A percentile compares a stretch with the other conserved stretches of the same genome.
These are phyloP conservation scores for Endocalyx cinctus DNA, from an alignment of 2,329 filamentous ascomycete genomes.

Conservation along the genomic window DNA sequence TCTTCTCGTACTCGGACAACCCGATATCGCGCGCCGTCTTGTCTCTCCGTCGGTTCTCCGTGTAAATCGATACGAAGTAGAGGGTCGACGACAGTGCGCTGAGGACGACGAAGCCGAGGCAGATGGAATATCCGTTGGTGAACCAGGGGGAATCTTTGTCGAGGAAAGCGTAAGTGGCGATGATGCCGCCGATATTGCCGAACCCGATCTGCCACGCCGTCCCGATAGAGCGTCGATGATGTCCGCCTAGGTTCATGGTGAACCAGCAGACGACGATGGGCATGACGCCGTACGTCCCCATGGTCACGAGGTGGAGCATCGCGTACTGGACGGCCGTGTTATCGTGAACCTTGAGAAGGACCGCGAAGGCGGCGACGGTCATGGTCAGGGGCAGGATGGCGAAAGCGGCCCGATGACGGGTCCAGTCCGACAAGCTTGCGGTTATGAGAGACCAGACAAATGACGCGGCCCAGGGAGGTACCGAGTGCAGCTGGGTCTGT, in stretches of 20 bases:
- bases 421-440: slow-evolving; percentile 66
- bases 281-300: slow-evolving; percentile 82
- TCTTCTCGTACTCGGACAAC: slow-evolving; percentile 57
- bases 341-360: slow-evolving; percentile 68
- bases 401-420: slow-evolving; percentile 71
- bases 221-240: slow-evolving; percentile 64
- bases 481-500: slow-evolving; percentile 53
- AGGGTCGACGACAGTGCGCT: slow-evolving; percentile 55
- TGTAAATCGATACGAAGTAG: slow-evolving; percentile 56
- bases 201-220: slow-evolving; percentile 75
- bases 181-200: slow-evolving; percentile 75
- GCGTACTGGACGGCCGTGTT: slow-evolving; percentile 66
- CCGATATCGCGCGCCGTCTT: slow-evolving; percentile 39
- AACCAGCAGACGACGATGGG: slow-evolving; percentile 83
- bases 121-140: slow-evolving; percentile 70
- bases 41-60: slow-evolving; percentile 58
- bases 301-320: slow-evolving; percentile 76
- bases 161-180: slow-evolving; percentile 68
- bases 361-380: slow-evolving; percentile 68
- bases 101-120: slow-evolving; percentile 67
- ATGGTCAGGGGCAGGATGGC: slow-evolving; percentile 64
- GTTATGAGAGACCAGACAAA: slow-evolving; percentile 76
- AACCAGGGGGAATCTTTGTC: slow-evolving; percentile 64
- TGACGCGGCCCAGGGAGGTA: slow-evolving; percentile 60
- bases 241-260: slow-evolving; percentile 73